Evolutionary conservation across 345 rosid species (phyloP).

Genomic region (Cardiospermum halicacabum): DNA sequence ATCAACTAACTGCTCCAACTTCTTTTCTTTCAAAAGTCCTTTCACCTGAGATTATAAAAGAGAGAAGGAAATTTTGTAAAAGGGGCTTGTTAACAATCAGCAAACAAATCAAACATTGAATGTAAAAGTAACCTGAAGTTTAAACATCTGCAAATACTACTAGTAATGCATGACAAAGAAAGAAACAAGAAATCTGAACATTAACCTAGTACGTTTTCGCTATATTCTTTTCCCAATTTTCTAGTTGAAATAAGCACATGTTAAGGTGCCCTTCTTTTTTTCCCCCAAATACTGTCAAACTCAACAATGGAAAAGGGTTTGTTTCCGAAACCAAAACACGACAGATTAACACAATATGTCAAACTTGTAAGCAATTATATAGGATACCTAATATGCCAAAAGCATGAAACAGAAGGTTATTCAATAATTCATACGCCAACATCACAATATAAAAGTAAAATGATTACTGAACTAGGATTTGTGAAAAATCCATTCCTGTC

Average conservation of each 20-base stretch:
- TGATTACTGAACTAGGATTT: background rate
- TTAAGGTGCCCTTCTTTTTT: background rate
- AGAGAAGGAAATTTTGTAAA: background rate
- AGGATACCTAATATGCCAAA: background rate
- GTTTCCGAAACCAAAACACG: background rate
- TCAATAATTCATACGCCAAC: background rate
- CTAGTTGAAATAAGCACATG: background rate
- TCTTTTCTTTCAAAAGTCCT: constrained; percentile 82
- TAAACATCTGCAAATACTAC: background rate
- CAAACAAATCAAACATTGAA: background rate
- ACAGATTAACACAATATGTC: background rate
- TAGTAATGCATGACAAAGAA: background rate
- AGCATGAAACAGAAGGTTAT: background rate
- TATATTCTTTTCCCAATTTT: background rate
- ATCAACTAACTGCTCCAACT: constrained; percentile 68
- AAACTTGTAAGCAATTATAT: background rate
- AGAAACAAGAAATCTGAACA: background rate
- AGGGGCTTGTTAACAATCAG: background rate
- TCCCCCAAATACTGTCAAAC: background rate
- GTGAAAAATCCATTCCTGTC: background rate
- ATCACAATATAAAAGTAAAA: background rate
- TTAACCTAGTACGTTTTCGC: background rate
- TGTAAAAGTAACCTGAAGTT: background rate
- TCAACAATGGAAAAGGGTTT: background rate
- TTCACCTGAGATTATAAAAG: constrained; percentile 58